Evolutionary conservation across 2,329 filamentous ascomycete species (phyloP).

Genomic region (Beauveria rudraprayagi): DNA sequence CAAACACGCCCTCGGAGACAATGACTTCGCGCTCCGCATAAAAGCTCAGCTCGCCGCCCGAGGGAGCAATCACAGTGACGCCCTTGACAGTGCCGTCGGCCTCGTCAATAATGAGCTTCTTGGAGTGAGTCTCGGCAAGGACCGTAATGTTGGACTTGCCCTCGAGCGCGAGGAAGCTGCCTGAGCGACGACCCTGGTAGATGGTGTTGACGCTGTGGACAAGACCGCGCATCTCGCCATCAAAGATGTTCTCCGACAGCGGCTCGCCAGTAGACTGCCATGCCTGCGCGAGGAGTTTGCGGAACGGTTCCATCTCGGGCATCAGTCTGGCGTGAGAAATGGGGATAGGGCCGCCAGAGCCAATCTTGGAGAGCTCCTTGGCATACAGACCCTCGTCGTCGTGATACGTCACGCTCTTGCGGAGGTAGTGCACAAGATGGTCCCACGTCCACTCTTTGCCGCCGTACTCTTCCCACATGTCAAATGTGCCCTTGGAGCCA

Average conservation of each 20-base stretch:
- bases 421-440: conserved; percentile 39
- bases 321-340: conserved; percentile 48
- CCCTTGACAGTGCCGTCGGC: conserved; percentile 21
- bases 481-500: conserved; percentile 49
- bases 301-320: conserved; percentile 43
- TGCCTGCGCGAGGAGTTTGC: conserved; percentile 39
- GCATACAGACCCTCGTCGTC: conserved; percentile 42
- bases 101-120: conserved; percentile 43
- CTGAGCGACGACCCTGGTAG: conserved; percentile 47
- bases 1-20: conserved; percentile 47
- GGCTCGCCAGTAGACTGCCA: conserved; percentile 45
- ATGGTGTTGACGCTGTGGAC: conserved; percentile 46
- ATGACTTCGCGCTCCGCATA: conserved; percentile 41
- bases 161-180: conserved; percentile 41
- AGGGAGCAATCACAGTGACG: conserved; percentile 4
- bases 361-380: conserved; percentile 41
- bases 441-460: conserved; percentile 60
- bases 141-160: conserved; percentile 49
- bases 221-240: conserved; percentile 46
- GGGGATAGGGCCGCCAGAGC: conserved; percentile 41
- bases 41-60: conserved; percentile 23
- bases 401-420: conserved; percentile 50
- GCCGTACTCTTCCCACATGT: conserved; percentile 65
- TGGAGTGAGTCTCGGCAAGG: conserved; percentile 38
- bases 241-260: conserved; percentile 46